Percentiles rank a stretch among this genome's conserved stretches.
These are phyloP conservation scores for Trypanosoma melophagium DNA, from an alignment of 208 protist species.

Conservation along the genomic window DNA sequence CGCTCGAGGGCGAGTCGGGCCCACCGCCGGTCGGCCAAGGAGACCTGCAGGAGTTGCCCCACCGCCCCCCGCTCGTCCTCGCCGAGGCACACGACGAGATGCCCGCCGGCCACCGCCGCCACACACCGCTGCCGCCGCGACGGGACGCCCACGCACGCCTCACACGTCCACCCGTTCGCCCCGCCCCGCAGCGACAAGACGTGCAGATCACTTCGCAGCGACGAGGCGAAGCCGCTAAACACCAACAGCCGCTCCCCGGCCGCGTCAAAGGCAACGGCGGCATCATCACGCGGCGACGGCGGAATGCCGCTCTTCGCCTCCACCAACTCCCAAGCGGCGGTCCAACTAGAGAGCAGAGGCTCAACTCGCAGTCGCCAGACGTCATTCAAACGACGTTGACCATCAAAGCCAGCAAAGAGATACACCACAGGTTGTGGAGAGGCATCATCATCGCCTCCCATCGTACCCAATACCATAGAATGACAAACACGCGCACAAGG, in stretches of 20 bases:
- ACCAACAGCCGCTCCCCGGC: conserved; percentile 40
- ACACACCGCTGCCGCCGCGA: conserved; percentile 29
- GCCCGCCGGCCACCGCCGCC: conserved; percentile 27
- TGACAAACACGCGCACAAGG: conserved; percentile 30
- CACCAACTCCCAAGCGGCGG: conserved; percentile 37
- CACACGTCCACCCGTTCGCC: conserved; percentile 27
- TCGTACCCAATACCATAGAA: conserved; percentile 23
- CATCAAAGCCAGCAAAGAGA: conserved; percentile 67
- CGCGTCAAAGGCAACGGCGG: conserved; percentile 40
- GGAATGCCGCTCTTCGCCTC: conserved; percentile 22
- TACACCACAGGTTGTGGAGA: conserved; percentile 33
- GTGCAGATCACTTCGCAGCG: conserved; percentile 37
- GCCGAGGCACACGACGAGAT: conserved; percentile 40
- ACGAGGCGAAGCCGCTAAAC: conserved; percentile 37
- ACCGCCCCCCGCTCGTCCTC: conserved; percentile 31
- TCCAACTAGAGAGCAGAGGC: conserved; percentile 26
- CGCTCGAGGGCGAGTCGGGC: conserved; percentile 28
- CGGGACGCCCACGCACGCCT: conserved; percentile 25
- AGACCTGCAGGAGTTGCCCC: conserved; percentile 38
- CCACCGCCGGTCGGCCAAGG: conserved; percentile 45
- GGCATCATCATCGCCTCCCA: conserved; percentile 16
- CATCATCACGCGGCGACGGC: conserved; percentile 41
- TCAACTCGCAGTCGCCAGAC: conserved; percentile 50
- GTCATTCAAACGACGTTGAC: conserved; percentile 45
- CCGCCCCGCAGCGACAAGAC: conserved; percentile 37